Conservation (phyloP, 2,329 filamentous ascomycete genomes). For the Epichloe hybrida region DNA sequence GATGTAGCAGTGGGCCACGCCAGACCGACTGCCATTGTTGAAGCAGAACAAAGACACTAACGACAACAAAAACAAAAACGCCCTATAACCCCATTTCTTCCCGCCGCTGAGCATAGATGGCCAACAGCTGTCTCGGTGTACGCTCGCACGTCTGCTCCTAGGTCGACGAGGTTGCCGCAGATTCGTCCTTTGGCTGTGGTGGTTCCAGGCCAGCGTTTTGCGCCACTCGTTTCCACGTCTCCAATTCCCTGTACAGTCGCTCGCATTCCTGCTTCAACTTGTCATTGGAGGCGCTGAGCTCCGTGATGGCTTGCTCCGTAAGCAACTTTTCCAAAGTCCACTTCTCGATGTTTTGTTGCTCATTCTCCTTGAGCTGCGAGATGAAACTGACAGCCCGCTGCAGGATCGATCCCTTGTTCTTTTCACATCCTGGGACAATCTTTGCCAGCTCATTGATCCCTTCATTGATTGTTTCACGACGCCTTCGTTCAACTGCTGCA, state of each 20-base stretch:
- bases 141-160: conserved; percentile 10
- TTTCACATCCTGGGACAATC: conserved; percentile 94
- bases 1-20: background rate
- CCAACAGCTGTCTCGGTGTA: background rate
- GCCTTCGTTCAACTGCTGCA: conserved; percentile 72
- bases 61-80: background rate
- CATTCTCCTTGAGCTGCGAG: conserved; percentile 84
- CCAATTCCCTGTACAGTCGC: conserved; percentile 61
- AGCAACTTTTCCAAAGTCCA: conserved; percentile 85
- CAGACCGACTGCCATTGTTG: background rate
- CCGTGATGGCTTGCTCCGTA: conserved; percentile 77
- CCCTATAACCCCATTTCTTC: background rate
- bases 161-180: conserved; percentile 13
- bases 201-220: conserved; percentile 43
- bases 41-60: background rate
- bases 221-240: conserved; percentile 63
- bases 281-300: conserved; percentile 76
- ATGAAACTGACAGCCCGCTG: conserved; percentile 92
- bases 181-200: conserved; percentile 25
- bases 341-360: conserved; percentile 86
- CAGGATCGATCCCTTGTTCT: conserved; percentile 96
- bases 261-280: conserved; percentile 74
- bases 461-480: conserved; percentile 96
- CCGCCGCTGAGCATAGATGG: background rate
- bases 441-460: conserved; percentile 97